Evolutionary conservation across 306 rosid genomes (phyloP), one percentile per base, ranked within the genome.

Genomic region (Sphenostylis stenocarpa): DNA sequence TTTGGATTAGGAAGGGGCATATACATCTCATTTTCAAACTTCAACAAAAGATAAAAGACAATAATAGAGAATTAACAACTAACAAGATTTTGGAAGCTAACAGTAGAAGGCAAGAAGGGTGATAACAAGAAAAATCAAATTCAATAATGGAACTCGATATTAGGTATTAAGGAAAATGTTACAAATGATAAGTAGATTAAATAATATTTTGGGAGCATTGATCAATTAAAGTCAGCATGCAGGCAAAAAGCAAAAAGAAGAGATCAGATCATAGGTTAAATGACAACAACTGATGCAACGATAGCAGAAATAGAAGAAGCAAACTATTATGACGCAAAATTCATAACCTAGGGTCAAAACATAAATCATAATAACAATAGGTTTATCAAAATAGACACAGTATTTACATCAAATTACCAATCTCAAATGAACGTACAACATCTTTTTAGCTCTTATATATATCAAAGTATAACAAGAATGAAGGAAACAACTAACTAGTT

Each of bases 401-500:
- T 4, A 43, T 16, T 3, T 7, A 56, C 5, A 65, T 53, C 36
- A 1, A 28, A 58, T 10, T 39, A 15, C 23, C 29, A 8, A 38
- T 7, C 61, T 51, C 7, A 36, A 7, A 4, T 13, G 23, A 6
- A 41, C 64, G 5, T 26, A 72, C 26, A n/a, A 36, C 17, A 3
- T 2, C 11, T 4, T 21, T n/a, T n/a, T 23, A n/a, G n/a, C n/a
- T 41, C 34, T 5, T 17, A 52, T 6, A 64, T 6, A 5, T 52
- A 45, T 4, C 4, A 41, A 56, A 60, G 15, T 33, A 34, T 16
- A 63, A 21, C 10, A 51, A 28, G 3, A 21, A 68, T 44, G 64
- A 23, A 31, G 41, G 48, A 76, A 77, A 75, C 13, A 39, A 71
- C 75, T 23, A 19, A 92, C 99, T 93, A 95, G 89, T 78, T 95